Evolutionary conservation across 805 yeast genomes (phyloP).

Genomic region (Lachancea quebecensis): DNA sequence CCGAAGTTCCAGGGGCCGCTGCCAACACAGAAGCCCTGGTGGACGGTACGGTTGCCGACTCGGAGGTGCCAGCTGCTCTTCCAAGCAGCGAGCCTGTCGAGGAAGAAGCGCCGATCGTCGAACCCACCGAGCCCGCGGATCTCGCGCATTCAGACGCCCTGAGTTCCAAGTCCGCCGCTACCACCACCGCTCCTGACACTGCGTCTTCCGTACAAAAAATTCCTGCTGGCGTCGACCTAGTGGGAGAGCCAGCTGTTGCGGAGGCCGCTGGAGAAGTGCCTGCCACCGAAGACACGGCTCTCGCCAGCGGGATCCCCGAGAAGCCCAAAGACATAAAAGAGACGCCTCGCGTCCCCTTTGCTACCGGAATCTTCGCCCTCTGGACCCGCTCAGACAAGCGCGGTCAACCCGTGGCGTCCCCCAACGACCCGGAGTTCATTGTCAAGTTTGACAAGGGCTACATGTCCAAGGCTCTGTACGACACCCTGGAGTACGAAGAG

Average conservation of each 20-base stretch:
- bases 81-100: too few relatives aligned
- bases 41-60: too few relatives aligned
- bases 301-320: not conserved
- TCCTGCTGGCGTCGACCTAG: too few relatives aligned
- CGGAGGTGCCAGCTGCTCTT: too few relatives aligned
- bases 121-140: too few relatives aligned
- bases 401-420: slow-evolving; percentile 23
- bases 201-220: too few relatives aligned
- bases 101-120: too few relatives aligned
- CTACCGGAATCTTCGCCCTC: slow-evolving; percentile 8
- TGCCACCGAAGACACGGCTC: slow-evolving; percentile 5
- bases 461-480: slow-evolving; percentile 27
- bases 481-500: slow-evolving; percentile 21
- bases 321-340: slow-evolving; percentile 11
- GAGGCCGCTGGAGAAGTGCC: slow-evolving; percentile 5
- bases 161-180: too few relatives aligned
- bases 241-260: not conserved
- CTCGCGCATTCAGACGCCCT: too few relatives aligned
- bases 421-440: slow-evolving; percentile 26
- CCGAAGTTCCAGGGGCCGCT: not conserved
- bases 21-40: not conserved
- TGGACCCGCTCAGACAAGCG: slow-evolving; percentile 10
- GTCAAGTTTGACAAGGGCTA: slow-evolving; percentile 23
- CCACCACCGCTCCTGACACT: too few relatives aligned
- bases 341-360: slow-evolving; percentile 16